These are phyloP conservation scores for Xylaria telfairii DNA, from an alignment of 495 filamentous ascomycete species.

Conservation along the genomic window DNA sequence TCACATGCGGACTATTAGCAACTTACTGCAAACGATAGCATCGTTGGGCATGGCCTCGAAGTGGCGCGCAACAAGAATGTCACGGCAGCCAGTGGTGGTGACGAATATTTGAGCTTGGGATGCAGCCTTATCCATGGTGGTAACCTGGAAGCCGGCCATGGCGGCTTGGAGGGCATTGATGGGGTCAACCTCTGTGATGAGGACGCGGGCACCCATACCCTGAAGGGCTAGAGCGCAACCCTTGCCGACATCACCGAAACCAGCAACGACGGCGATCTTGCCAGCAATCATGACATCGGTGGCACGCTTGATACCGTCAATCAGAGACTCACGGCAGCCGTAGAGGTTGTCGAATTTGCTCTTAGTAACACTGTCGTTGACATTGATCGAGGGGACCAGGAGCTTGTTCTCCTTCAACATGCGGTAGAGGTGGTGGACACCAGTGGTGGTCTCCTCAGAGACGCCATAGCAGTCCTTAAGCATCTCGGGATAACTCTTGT, in stretches of 20 bases:
- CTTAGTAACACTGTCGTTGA: slow-evolving; percentile 99
- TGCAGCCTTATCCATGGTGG: slow-evolving; percentile 96
- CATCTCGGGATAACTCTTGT: slow-evolving; percentile 97
- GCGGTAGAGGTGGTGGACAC: slow-evolving; percentile 98
- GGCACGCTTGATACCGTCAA: slow-evolving; percentile 99
- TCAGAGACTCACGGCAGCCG: slow-evolving; percentile 97
- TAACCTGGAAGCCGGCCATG: slow-evolving; percentile 95
- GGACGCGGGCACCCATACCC: slow-evolving; percentile 95
- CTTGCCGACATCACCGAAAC: slow-evolving; percentile 99
- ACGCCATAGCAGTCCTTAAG: slow-evolving; percentile 97
- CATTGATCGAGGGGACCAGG: slow-evolving; percentile 95
- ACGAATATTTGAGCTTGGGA: slow-evolving; percentile 94
- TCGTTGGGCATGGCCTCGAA: slow-evolving; percentile 98
- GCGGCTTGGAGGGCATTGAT: slow-evolving; percentile 99
- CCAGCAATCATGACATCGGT: slow-evolving; percentile 99
- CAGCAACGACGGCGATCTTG: slow-evolving; percentile 96
- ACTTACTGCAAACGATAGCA: slow-evolving; percentile 97
- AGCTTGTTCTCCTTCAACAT: slow-evolving; percentile 95
- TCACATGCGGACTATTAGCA: not conserved
- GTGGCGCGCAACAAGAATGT: slow-evolving; percentile 90
- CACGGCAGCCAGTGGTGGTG: slow-evolving; percentile 98
- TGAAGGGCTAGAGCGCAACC: slow-evolving; percentile 95
- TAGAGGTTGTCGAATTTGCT: slow-evolving; percentile 99
- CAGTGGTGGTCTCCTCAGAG: slow-evolving; percentile 99
- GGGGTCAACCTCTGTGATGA: slow-evolving; percentile 97